Evolutionary conservation across 2,329 filamentous ascomycete species (phyloP), one percentile per base, ranked within the genome.

Genomic region (Aureobasidium leucospermi): DNA sequence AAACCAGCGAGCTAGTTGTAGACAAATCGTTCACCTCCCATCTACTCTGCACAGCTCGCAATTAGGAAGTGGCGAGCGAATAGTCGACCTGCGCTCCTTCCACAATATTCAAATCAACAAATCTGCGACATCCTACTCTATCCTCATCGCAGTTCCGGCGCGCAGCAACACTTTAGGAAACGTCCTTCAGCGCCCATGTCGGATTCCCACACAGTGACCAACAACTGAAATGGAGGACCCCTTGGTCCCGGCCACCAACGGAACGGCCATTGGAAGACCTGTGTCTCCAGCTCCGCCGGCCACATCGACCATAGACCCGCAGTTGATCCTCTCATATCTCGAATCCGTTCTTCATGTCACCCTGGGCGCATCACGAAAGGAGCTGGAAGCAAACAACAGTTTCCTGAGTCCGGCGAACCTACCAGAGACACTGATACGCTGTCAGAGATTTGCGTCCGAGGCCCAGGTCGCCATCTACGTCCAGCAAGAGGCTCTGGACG

Each of bases 401-500:
- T 79, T 99, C 74, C 80, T 99, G 63, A 90, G 91, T 61, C 80
- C 85, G 68, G 75, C 80, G 60, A 84, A 81, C 66, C 83, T 90
- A 66, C 77, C 81, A 58, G 93, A 97, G 67, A 96, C 94, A 6
- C 77, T 96, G 60, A 86, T 91, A 71, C 84, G 90, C 77, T 96
- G 93, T 74, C 85, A 85, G 65, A 87, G 92, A 68, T 97, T 97
- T 75, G 91, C 91, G 61, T 85, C 86, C 63, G 95, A 99, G 75
- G 81, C 88, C 61, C 90, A 96, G 76, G 85, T 87, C 63, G 90
- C 88, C 59, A 79, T 99, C 64, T 97, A 97, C 75, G 87, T 96
- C 64, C 88, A 94, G 71, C 96, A 96, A 76, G 90, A 93, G 60
- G 63, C 70, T 71, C 80, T 58, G 64, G 78, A 79, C 11, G 74